Evolutionary conservation across 2,329 filamentous ascomycete species (phyloP).

Genomic region (Sarocladium oryzae): DNA sequence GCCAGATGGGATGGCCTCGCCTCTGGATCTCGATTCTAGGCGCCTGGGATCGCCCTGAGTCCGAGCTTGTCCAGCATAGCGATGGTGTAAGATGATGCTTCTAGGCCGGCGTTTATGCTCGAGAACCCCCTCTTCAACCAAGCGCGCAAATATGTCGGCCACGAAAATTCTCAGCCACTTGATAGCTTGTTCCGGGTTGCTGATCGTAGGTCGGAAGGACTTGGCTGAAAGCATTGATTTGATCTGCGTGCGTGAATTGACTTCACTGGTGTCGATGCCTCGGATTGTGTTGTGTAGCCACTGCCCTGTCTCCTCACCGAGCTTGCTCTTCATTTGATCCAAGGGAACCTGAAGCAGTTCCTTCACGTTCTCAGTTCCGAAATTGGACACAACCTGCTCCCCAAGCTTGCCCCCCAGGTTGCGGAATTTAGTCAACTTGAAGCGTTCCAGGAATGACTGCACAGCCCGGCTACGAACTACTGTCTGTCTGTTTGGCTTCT

Average conservation of each 20-base stretch:
- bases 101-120: slow-evolving; percentile 83
- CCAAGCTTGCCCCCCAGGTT: slow-evolving; percentile 94
- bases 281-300: slow-evolving; percentile 85
- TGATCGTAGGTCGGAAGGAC: slow-evolving; percentile 82
- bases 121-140: slow-evolving; percentile 84
- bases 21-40: slow-evolving; percentile 57
- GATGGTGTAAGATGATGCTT: slow-evolving; percentile 78
- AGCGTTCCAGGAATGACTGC: slow-evolving; percentile 68
- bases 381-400: slow-evolving; percentile 74
- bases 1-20: slow-evolving; percentile 69
- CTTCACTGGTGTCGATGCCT: slow-evolving; percentile 80
- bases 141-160: slow-evolving; percentile 81
- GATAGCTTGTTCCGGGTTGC: slow-evolving; percentile 66
- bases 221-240: slow-evolving; percentile 98
- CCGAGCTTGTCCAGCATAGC: slow-evolving; percentile 55
- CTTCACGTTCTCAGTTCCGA: slow-evolving; percentile 71
- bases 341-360: slow-evolving; percentile 68
- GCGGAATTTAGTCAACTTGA: slow-evolving; percentile 92
- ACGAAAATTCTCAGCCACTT: slow-evolving; percentile 89
- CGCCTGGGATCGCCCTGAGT: background rate
- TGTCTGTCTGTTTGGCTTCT: slow-evolving; percentile 92
- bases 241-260: slow-evolving; percentile 86
- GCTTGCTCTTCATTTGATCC: slow-evolving; percentile 67
- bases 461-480: slow-evolving; percentile 84
- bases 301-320: slow-evolving; percentile 76